Base-by-base conservation (phyloP, 179 eudicot species). In the Vitellaria paradoxa region DNA sequence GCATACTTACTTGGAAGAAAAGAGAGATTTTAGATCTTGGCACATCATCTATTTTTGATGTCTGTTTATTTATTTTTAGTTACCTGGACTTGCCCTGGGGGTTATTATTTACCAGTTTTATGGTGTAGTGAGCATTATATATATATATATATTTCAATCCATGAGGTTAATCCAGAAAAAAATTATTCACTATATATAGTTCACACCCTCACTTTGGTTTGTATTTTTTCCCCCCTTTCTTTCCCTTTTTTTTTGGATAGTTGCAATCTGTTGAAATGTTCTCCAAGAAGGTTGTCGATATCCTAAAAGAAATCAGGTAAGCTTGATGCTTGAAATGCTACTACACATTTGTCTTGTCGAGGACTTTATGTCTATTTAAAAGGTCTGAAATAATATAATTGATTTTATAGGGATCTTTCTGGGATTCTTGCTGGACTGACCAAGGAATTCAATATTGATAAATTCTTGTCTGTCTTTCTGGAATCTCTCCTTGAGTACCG, bases 401-500 rank as follows among this genome's bases (percentile, higher is more conserved):
- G 21, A 30, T 12, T 67, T 46, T 81, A 76, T 77, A 85, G 88
- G 84, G 94, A 91, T 81, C 87, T 93, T 62, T 79, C 90, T 7
- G 87, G 81, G 70, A 86, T 90, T 80, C 93, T 93, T 72, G 79
- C 71, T 73, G 89, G 84, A 65, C 76, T 96, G 83, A 82, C 88
- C 45, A 80, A 82, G 73, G 93, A 90, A 81, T 96, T 93, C 86
- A 91, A 92, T 69, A 85, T 89, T 57, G 99, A 96, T 71, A 88
- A 81, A 73, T 96, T 96, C 83, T 70, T 96, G 76, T 68, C 77
- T 21, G 79, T 88, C 66, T 85, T 96, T 59, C 82, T 92, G 83
- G 91, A 88, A 72, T 90, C 99, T 55, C 86, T 96, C 65, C 56
- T 91, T 50, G 90, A 90, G 78, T 85, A 80, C 82, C 82, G 91